Evolutionary conservation across 225 moss, liverwort and hornwort species (phyloP).

Genomic region (Sphagnum contortum): DNA sequence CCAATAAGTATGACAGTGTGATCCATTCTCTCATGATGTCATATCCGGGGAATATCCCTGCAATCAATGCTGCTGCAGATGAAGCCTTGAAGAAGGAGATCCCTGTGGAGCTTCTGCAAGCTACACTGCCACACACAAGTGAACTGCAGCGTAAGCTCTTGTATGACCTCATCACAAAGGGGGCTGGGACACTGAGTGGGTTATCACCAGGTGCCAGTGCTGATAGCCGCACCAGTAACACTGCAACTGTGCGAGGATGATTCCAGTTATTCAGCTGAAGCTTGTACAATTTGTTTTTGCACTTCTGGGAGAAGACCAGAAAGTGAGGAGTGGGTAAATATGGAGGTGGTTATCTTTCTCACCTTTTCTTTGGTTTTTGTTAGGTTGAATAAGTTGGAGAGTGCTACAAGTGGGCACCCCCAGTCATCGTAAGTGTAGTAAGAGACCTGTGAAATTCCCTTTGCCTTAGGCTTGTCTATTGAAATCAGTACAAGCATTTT

Average conservation of each 20-base stretch:
- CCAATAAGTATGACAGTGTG: conserved; percentile 98
- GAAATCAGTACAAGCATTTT: not conserved
- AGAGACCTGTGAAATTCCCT: conserved; percentile 2
- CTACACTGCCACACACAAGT: conserved; percentile 90
- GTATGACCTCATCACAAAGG: conserved; percentile 74
- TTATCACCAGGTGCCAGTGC: conserved; percentile 32
- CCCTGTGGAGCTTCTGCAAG: conserved; percentile 89
- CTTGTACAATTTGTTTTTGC: conserved; percentile 29
- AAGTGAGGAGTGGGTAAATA: conserved; percentile 1
- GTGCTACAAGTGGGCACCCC: conserved; percentile 46
- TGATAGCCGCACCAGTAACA: conserved; percentile 55
- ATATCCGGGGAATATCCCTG: conserved; percentile 63
- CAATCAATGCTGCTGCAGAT: conserved; percentile 70
- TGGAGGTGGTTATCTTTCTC: conserved; percentile 27
- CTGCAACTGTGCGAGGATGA: conserved; percentile 59
- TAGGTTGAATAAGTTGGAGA: conserved; percentile 40
- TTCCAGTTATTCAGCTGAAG: conserved; percentile 17
- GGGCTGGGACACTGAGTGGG: conserved; percentile 66
- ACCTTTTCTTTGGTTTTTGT: conserved; percentile 42
- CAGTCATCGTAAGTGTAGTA: conserved; percentile 38
- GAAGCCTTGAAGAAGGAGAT: conserved; percentile 89
- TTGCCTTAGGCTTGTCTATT: not conserved
- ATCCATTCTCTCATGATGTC: conserved; percentile 95
- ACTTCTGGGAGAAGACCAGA: conserved; percentile 9
- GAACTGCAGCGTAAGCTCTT: conserved; percentile 87